A percentile compares a stretch with the other conserved stretches of the same genome.
Evolutionary conservation across 106 monocot genomes (phyloP).

Genomic region (Triglochin maritima): DNA sequence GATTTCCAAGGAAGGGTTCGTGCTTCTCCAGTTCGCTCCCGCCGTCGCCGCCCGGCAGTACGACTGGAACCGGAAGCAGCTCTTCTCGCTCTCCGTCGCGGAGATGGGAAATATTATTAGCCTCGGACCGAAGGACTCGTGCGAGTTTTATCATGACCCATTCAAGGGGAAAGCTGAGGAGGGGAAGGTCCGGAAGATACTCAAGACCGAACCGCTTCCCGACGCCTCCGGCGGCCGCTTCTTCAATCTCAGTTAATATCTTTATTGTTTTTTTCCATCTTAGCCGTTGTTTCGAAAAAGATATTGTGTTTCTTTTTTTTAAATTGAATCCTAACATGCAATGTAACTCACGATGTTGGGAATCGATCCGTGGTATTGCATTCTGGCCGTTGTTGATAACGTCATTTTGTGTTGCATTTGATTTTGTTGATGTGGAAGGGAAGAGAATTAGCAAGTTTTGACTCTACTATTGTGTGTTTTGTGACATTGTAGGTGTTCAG

Average conservation of each 20-base stretch:
- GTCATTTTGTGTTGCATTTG: no score
- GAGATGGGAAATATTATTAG: conserved; percentile 81
- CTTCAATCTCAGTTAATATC: conserved; percentile 86
- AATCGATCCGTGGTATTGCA: no score
- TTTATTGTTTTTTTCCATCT: background rate
- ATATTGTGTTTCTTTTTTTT: no score
- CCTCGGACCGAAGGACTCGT: conserved; percentile 75
- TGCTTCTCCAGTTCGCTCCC: conserved; percentile 87
- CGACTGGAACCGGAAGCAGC: conserved; percentile 93
- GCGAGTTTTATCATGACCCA: conserved; percentile 93
- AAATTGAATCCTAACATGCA: no score
- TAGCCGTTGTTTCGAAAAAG: no score
- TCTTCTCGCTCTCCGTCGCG: conserved; percentile 68
- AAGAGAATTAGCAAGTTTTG: no score
- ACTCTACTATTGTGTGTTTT: no score
- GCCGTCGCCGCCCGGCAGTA: conserved; percentile 66
- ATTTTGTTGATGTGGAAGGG: no score
- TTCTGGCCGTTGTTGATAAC: no score
- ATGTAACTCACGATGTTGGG: no score
- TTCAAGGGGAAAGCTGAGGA: conserved; percentile 92
- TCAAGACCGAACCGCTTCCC: conserved; percentile 91
- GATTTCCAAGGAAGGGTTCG: conserved; percentile 70
- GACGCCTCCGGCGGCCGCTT: conserved; percentile 74
- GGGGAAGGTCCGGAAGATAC: conserved; percentile 77
- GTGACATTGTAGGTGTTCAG: conserved; percentile 50